Evolutionary conservation across 441 rosid genomes (phyloP).

Genomic region (Manihot esculenta): DNA sequence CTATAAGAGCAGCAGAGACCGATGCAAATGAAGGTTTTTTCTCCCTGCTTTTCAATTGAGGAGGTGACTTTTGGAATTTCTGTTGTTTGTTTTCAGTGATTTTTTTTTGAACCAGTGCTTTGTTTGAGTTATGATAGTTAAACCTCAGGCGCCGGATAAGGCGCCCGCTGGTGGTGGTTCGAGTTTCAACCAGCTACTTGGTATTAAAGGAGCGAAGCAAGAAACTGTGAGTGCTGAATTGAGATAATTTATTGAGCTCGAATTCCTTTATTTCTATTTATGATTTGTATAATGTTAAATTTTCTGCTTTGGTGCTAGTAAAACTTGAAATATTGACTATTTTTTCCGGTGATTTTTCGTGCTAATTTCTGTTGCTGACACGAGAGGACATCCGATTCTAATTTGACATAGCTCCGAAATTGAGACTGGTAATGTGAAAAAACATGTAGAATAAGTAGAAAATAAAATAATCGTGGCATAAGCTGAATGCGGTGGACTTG

Average conservation of each 20-base stretch:
- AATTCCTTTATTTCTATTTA: neutral
- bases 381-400: neutral
- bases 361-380: neutral
- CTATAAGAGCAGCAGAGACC: slow-evolving; percentile 80
- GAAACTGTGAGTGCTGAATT: slow-evolving; percentile 55
- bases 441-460: neutral
- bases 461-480: neutral
- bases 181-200: slow-evolving; percentile 89
- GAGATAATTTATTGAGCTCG: neutral
- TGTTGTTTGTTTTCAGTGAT: neutral
- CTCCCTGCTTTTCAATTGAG: neutral
- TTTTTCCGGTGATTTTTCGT: neutral
- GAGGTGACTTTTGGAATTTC: neutral
- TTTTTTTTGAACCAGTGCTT: neutral
- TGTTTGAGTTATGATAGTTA: slow-evolving; percentile 33
- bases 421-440: neutral
- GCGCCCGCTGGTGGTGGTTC: slow-evolving; percentile 74
- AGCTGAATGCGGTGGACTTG: neutral
- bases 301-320: neutral
- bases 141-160: slow-evolving; percentile 68
- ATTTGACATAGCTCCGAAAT: neutral
- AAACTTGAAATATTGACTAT: too few species aligned
- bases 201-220: slow-evolving; percentile 94
- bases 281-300: neutral
- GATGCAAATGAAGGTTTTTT: slow-evolving; percentile 71